Percentiles rank a stretch among this genome's conserved stretches.
These are phyloP conservation scores for Penicillium canariense DNA, from an alignment of 495 filamentous ascomycete species.

Conservation along the genomic window DNA sequence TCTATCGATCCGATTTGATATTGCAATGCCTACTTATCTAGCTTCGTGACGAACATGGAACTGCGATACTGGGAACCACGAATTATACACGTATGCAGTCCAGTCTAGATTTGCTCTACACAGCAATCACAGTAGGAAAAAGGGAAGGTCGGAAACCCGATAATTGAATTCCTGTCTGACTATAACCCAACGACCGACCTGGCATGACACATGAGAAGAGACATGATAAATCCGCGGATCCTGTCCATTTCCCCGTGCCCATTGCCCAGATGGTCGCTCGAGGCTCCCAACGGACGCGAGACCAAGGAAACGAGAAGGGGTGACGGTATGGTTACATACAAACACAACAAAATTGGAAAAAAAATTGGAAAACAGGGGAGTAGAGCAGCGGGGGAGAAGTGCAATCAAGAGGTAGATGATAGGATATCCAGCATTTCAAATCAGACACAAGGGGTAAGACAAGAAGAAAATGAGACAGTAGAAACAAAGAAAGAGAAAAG, in stretches of 20 bases:
- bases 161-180: constrained; percentile 37
- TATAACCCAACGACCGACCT: constrained; percentile 40
- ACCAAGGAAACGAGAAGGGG: constrained; percentile 32
- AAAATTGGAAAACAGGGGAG: constrained; percentile 10
- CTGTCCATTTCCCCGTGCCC: constrained; percentile 34
- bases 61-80: no score
- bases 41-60: no score
- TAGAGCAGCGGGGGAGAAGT: constrained; percentile 1
- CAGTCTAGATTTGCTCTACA: no score
- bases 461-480: constrained; percentile 15
- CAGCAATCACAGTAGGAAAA: no score
- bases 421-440: constrained; percentile 47
- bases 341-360: constrained; percentile 8
- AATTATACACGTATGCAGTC: no score
- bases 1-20: not conserved
- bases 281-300: constrained; percentile 30
- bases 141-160: constrained; percentile 26
- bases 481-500: constrained; percentile 11
- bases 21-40: no score
- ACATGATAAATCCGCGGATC: constrained; percentile 40
- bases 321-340: constrained; percentile 44
- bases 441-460: constrained; percentile 24
- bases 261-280: constrained; percentile 27
- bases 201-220: constrained; percentile 46
- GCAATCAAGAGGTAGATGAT: constrained; percentile 30